phyloP scores from a whole-genome alignment of 495 filamentous ascomycete genomes.

The Trichoderma virens region DNA sequence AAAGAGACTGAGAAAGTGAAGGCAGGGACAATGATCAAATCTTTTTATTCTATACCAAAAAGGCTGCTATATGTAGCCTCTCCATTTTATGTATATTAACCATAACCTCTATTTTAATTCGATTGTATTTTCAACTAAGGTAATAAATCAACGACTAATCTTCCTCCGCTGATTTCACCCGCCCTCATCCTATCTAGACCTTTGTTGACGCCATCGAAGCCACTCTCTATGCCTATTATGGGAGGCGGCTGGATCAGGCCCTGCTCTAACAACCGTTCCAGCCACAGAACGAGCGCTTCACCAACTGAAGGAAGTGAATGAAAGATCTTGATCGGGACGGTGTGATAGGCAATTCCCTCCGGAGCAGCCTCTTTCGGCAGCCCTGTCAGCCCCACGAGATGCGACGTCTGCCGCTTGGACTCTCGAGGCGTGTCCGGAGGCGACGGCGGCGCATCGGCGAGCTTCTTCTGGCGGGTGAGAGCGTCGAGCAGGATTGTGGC shows the following conservation, averaged over 20 bases:
- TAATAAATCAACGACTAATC: slow-evolving; percentile 40
- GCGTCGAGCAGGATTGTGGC: slow-evolving; percentile 43
- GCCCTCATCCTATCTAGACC: slow-evolving; percentile 51
- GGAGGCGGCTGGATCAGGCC: slow-evolving; percentile 46
- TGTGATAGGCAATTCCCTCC: slow-evolving; percentile 43
- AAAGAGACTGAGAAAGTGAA: not conserved
- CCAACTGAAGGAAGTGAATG: slow-evolving; percentile 53
- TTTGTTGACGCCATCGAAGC: slow-evolving; percentile 53
- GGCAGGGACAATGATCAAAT: no score
- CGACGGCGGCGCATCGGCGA: slow-evolving; percentile 5
- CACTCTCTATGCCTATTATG: slow-evolving; percentile 49
- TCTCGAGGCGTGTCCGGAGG: slow-evolving; percentile 16
- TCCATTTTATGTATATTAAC: not conserved
- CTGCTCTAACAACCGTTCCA: slow-evolving; percentile 48
- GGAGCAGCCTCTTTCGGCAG: slow-evolving; percentile 44
- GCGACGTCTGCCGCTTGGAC: slow-evolving; percentile 24
- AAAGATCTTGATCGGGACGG: slow-evolving; percentile 62
- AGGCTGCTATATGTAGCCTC: no score
- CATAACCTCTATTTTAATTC: not conserved
- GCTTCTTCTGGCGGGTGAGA: slow-evolving; percentile 27
- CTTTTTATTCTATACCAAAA: no score
- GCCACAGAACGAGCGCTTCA: slow-evolving; percentile 48
- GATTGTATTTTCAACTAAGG: not conserved
- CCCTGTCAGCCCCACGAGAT: slow-evolving; percentile 57
- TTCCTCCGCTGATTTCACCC: slow-evolving; percentile 50